Evolutionary conservation across 768 basidiomycete genomes (phyloP), one percentile per base, ranked within the genome.

Genomic region (Pilatotrama ljubarskyi): DNA sequence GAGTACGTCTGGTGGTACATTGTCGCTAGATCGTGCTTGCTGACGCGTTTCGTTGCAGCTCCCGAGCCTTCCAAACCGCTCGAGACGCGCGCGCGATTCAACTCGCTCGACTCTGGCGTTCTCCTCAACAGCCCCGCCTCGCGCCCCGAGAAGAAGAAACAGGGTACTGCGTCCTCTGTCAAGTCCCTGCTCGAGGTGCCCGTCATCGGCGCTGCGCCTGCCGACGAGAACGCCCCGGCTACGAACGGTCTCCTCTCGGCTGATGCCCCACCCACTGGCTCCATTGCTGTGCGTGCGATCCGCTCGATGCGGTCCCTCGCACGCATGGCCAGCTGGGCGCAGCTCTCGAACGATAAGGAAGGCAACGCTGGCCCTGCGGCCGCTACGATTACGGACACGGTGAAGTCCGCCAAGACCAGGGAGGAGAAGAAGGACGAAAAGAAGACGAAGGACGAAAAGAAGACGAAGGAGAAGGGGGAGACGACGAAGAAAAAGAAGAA

Each of bases 261-360:
- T 14, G 59, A 63, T 7, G 54, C 51, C 0, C 64, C 58, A 13
- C 49, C 72, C 20, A 80, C 82, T 26, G 83, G 81, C 29, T 90
- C 88, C 0, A 88, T 93, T 42, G 91, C 91, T 0, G 58, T 92
- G 26, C 82, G 91, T 5, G 91, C 91, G 5, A 92, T 93, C 76
- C 79, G 87, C 42, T 87, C 86, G 14, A 85, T 93, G 64, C 79
- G 86, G 25, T 86, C 85, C 2, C 72, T 92, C 41, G 90, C 91
- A 3, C 76, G 85, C 35, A 85, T 92, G 46, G 82, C 85, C 1
- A 87, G 86, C 67, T 89, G 89, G 88, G 83, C 84, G 22, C 85
- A 86, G 66, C 72, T 84, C 55, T 80, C 75, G 69, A 75, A 73
- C 15, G 75, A 78, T 43, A 72, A 72, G 66, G 71, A 72, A 63